Percentiles rank a stretch among this genome's conserved stretches.
Evolutionary conservation across 768 basidiomycete genomes (phyloP).

Genomic region (Pisolithus marmoratus): DNA sequence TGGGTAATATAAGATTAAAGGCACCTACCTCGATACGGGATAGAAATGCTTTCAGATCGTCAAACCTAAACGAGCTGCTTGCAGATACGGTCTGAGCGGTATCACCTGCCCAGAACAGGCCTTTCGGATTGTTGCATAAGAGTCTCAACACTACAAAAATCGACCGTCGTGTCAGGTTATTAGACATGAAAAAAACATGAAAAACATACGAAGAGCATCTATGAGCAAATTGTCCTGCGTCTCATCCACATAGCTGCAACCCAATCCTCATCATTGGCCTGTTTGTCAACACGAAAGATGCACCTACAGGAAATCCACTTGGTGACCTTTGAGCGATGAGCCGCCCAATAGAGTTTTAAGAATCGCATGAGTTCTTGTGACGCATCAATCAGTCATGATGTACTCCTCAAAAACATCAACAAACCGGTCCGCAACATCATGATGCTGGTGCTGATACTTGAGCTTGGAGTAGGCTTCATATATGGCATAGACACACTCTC

Average conservation of each 20-base stretch:
- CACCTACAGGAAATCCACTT: slow-evolving; percentile 52
- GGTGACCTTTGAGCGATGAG: slow-evolving; percentile 31
- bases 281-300: background rate
- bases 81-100: slow-evolving; percentile 74
- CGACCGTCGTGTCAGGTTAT: background rate
- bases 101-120: slow-evolving; percentile 76
- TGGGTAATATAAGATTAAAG: background rate
- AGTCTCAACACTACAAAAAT: slow-evolving; percentile 46
- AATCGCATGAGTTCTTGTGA: slow-evolving; percentile 45
- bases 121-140: slow-evolving; percentile 59
- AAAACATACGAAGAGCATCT: slow-evolving; percentile 48
- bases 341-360: slow-evolving; percentile 29
- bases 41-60: slow-evolving; percentile 64
- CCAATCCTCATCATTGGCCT: background rate
- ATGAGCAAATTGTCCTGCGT: slow-evolving; percentile 68
- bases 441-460: slow-evolving; percentile 38
- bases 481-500: slow-evolving; percentile 44
- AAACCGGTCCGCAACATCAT: slow-evolving; percentile 59
- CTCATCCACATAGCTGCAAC: slow-evolving; percentile 59
- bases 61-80: slow-evolving; percentile 67
- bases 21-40: slow-evolving; percentile 51
- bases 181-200: too few species aligned
- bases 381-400: background rate
- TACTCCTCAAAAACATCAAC: background rate
- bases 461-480: slow-evolving; percentile 48